Evolutionary conservation across 2,329 filamentous ascomycete species (phyloP), one percentile per base, ranked within the genome.

Genomic region (Neodidymelliopsis sp.): DNA sequence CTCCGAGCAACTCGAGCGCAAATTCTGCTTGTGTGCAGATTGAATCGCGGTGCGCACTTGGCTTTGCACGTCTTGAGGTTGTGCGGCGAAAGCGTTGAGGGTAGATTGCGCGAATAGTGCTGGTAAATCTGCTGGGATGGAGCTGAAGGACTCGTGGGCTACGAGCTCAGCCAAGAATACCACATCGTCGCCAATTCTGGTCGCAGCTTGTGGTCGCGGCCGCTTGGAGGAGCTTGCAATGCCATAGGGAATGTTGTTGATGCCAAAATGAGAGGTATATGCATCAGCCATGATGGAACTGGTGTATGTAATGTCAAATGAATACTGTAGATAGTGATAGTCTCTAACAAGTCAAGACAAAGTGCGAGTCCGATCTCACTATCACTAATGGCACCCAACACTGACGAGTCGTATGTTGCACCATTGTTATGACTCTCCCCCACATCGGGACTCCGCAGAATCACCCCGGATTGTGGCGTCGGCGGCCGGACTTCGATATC

Each of bases 31-130:
- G 57, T 52, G 72, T 30, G 23, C 41, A 11, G 59, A 22, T 59
- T 75, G 76, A 15, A 82, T 70, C 15, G 67, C 66, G n/a, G 52
- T 53, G 35, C 80, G 73, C 1, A 80, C 72, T 38, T 68, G 57
- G 10, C 64, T 60, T 9, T 77, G 76, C 2, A 70, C 57, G 2
- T 55, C 12, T 53, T 73, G 74, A 4, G 75, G 65, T 1, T 82
- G 67, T 1, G 77, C 72, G 3, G 81, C 80, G 49, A 82, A 81
- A 1, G 67, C 65, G 54, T 84, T 84, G 18, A 84, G 67, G 1
- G 55, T 63, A 11, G 49, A 20, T 15, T 75, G 56, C 8, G 53
- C 53, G 53, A 76, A 72, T 18, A 73, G 53, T 2, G 63, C 48
- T 2, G 45, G 40, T 2, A 66, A 57, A 1, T 58, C 49, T 8